phyloP scores from a whole-genome alignment of 2,329 filamentous ascomycete genomes.

The Colletotrichum euphorbiae region DNA sequence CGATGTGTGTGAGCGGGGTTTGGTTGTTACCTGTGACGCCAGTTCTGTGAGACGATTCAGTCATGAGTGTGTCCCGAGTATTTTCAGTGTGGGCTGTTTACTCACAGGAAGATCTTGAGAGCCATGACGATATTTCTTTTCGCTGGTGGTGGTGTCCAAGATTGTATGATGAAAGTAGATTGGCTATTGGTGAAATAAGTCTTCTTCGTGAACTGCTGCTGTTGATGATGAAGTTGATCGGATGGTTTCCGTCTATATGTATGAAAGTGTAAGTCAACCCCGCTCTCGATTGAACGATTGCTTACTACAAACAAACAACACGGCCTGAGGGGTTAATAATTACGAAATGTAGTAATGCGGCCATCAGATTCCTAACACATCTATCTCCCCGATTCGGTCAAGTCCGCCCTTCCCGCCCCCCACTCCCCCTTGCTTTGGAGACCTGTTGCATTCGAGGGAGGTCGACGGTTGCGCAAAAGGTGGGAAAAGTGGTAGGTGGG shows the following conservation, averaged over 20 bases:
- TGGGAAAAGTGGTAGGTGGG: background rate
- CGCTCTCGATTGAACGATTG: background rate
- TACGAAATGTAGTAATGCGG: background rate
- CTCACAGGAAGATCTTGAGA: conserved; percentile 57
- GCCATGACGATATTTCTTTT: conserved; percentile 47
- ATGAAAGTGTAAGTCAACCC: conserved; percentile 1
- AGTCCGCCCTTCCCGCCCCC: background rate
- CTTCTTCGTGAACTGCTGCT: too few species aligned
- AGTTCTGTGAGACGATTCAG: conserved; percentile 48
- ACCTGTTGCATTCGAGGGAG: too few species aligned
- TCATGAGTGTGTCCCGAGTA: background rate
- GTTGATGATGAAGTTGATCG: too few species aligned
- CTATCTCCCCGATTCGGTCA: conserved; percentile 8
- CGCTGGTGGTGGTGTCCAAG: too few species aligned
- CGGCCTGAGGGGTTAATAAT: conserved; percentile 19
- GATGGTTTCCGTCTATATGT: background rate
- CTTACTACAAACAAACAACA: background rate
- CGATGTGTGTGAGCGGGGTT: background rate
- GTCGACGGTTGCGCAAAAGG: background rate
- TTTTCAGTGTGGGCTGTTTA: background rate
- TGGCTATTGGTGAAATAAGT: too few species aligned
- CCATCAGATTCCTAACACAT: background rate
- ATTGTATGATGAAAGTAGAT: background rate
- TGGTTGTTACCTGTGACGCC: conserved; percentile 55
- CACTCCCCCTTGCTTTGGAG: too few species aligned